These are phyloP conservation scores for Pigoraptor vietnamica DNA, from an alignment of 78 protist genomes.

Conservation along the genomic window DNA sequence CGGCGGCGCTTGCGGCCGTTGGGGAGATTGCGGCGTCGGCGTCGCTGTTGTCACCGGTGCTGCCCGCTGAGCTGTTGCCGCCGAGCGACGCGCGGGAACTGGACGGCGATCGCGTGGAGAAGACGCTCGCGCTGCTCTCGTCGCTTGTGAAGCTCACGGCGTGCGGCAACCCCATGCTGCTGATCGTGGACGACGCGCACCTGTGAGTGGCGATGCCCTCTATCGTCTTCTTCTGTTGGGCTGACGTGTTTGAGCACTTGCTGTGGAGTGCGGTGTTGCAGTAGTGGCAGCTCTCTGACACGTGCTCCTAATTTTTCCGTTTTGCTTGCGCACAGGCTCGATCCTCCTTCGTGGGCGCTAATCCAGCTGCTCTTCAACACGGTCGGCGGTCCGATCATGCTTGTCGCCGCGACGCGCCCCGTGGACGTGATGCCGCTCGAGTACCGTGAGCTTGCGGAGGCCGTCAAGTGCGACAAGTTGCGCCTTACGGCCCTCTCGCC, in stretches of 20 bases:
- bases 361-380: too few species aligned
- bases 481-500: too few species aligned
- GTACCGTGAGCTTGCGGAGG: too few species aligned
- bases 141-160: neutral
- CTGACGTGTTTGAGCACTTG: neutral
- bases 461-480: too few species aligned
- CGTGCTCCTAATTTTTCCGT: too few species aligned
- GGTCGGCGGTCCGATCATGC: too few species aligned
- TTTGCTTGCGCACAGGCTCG: too few species aligned
- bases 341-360: too few species aligned
- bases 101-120: neutral
- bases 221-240: neutral
- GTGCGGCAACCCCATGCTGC: neutral
- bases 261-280: too few species aligned
- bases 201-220: neutral
- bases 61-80: neutral
- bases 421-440: too few species aligned
- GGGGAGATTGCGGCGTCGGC: neutral
- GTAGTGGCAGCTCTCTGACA: too few species aligned
- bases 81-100: neutral
- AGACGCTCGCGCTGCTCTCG: neutral
- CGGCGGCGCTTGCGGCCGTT: neutral
- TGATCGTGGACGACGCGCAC: neutral
- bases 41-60: neutral
- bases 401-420: too few species aligned